Evolutionary conservation across 306 rosid genomes (phyloP), one percentile per base, ranked within the genome.

Genomic region (Vigna mungo): DNA sequence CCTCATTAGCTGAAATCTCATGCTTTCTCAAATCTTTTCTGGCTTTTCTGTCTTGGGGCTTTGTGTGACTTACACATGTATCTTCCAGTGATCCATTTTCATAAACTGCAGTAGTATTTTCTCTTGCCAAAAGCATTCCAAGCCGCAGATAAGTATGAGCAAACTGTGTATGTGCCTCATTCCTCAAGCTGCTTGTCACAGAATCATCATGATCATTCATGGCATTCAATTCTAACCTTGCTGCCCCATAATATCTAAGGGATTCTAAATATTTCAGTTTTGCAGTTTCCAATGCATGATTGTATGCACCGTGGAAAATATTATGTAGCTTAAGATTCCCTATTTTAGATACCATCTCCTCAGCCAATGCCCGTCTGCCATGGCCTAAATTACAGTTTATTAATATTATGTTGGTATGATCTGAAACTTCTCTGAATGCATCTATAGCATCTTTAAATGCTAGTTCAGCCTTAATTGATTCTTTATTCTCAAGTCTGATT

Each of bases 61-160:
- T 81, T 77, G 70, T 61, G 76, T 71, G 74, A 77, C 59, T 86
- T 37, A 64, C 36, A 75, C 36, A 49, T 20, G 69, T 79, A 76
- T 85, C 90, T 78, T 83, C 91, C 81, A 75, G 69, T 43, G 81
- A 80, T 83, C 84, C 87, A 80, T 77, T 84, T 77, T 89, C 92
- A 78, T 89, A 88, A 73, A 94, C 90, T 12, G 92, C 88, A 25
- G 88, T 84, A 52, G 70, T 78, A 90, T 92, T 91, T 83, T 90
- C 96, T 88, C 89, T 90, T n/a, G 92, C 95, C 89, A 94, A 87
- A 58, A 94, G 90, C 97, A 92, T 94, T 67, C 98, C 98, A 36
- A 94, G 93, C 80, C 95, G 88, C 88, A 94, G 87, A 89, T 92
- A 90, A 25, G 97, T 92, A 80, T 94, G 88, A 76, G 96, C 96